A percentile compares a stretch with the other conserved stretches of the same genome.
phyloP scores from a whole-genome alignment of 306 rosid species.

The Trichosanthes truncata region DNA sequence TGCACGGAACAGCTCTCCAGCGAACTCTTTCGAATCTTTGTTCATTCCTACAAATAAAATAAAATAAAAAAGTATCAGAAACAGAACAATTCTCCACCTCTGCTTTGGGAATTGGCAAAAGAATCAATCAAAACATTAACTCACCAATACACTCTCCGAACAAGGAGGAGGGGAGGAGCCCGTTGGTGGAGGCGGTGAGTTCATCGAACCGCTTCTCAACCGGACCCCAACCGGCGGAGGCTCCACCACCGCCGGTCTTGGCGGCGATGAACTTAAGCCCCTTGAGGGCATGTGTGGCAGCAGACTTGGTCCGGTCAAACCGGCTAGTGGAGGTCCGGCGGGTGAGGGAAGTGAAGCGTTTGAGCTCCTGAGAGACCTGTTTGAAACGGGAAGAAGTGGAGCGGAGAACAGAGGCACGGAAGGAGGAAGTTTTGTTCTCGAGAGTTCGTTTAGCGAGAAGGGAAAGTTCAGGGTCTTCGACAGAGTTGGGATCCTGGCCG shows the following conservation, averaged over 20 bases:
- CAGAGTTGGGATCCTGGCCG: not conserved
- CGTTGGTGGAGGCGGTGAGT: conserved; percentile 31
- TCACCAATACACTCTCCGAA: conserved; percentile 54
- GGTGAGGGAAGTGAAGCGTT: conserved; percentile 31
- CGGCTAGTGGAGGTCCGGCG: conserved; percentile 22
- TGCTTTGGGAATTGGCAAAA: not conserved
- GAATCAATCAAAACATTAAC: not conserved
- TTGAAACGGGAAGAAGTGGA: conserved; percentile 25
- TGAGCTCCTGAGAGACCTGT: conserved; percentile 52
- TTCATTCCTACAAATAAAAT: conserved; percentile 32
- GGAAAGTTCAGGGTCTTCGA: conserved; percentile 34
- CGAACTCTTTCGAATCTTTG: conserved; percentile 53
- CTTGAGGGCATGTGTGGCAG: conserved; percentile 40
- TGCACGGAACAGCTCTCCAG: conserved; percentile 44
- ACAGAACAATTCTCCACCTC: not conserved
- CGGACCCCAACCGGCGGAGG: conserved; percentile 26
- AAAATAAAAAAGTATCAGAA: not conserved
- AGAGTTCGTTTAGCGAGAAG: conserved; percentile 31
- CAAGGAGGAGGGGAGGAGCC: conserved; percentile 34
- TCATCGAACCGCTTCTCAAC: conserved; percentile 38
- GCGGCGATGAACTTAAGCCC: conserved; percentile 43
- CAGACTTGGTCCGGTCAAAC: conserved; percentile 36
- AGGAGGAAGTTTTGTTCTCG: conserved; percentile 29
- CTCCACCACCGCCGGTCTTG: conserved; percentile 20
- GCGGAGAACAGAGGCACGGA: conserved; percentile 24